Conservation (phyloP, 768 basidiomycete genomes). For the Russula compacta region DNA sequence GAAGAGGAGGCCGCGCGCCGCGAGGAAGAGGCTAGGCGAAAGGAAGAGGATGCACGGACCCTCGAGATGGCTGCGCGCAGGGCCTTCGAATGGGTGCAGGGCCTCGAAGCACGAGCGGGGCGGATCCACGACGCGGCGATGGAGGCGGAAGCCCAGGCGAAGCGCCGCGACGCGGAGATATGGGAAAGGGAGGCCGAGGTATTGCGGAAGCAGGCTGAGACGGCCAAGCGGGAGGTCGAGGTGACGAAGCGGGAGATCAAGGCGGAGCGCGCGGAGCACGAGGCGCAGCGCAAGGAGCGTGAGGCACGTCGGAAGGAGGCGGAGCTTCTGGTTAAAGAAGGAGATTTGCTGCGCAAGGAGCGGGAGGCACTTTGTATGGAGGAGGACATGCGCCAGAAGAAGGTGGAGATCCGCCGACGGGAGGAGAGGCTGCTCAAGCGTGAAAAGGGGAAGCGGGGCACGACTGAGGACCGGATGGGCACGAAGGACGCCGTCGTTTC, state of each 20-base stretch:
- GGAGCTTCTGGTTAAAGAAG: neutral
- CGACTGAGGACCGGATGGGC: neutral
- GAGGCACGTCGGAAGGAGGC: slow-evolving; percentile 11
- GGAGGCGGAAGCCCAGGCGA: neutral
- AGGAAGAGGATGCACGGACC: neutral
- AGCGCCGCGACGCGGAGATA: slow-evolving; percentile 3
- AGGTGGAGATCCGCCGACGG: neutral
- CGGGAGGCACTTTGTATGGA: slow-evolving; percentile 1
- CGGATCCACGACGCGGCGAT: slow-evolving; percentile 6
- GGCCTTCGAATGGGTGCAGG: slow-evolving; percentile 8
- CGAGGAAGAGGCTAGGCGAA: slow-evolving; percentile 1
- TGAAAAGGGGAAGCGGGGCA: neutral
- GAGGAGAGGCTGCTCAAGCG: neutral
- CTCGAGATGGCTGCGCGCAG: slow-evolving; percentile 11
- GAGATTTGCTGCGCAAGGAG: neutral
- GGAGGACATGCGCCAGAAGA: slow-evolving; percentile 5
- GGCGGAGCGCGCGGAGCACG: slow-evolving; percentile 3
- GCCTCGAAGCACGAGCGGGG: slow-evolving; percentile 7
- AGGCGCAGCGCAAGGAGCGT: neutral
- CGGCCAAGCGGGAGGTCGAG: slow-evolving; percentile 2
- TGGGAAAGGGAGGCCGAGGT: slow-evolving; percentile 10
- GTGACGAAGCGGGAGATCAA: slow-evolving; percentile 1
- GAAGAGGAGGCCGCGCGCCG: slow-evolving; percentile 7
- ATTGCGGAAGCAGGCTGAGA: slow-evolving; percentile 1
- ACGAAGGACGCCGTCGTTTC: neutral